phyloP scores from a whole-genome alignment of 2,329 filamentous ascomycete genomes.

The Venturia pyrina region DNA sequence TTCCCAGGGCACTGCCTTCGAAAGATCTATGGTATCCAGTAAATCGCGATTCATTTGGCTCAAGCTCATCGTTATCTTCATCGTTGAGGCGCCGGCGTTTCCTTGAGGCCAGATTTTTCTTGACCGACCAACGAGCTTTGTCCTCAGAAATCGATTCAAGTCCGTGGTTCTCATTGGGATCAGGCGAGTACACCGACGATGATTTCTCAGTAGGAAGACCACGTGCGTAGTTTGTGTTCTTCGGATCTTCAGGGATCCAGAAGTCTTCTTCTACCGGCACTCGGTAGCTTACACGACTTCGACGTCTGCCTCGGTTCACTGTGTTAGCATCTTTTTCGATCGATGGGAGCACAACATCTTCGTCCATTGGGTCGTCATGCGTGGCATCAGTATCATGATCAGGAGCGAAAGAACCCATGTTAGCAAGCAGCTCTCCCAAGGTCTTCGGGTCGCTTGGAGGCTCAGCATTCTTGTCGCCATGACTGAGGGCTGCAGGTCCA shows the following conservation, averaged over 20 bases:
- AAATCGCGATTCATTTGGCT: neutral
- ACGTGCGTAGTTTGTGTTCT: neutral
- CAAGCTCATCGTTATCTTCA: neutral
- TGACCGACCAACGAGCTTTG: neutral
- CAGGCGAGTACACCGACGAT: neutral
- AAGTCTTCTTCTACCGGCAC: neutral
- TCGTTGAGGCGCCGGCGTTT: neutral
- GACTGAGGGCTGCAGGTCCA: neutral
- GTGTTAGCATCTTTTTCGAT: neutral
- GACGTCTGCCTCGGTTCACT: neutral
- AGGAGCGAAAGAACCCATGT: neutral
- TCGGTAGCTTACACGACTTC: neutral
- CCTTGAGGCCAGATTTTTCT: neutral
- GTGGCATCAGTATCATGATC: neutral
- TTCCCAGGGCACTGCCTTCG: neutral
- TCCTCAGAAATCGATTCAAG: neutral
- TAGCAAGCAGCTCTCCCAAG: neutral
- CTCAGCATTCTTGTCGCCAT: neutral
- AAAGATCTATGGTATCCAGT: neutral
- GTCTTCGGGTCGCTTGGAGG: neutral
- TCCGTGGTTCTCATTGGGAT: neutral
- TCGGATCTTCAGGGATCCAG: neutral
- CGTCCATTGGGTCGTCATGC: neutral
- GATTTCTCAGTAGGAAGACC: neutral
- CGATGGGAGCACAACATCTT: neutral